Percentiles rank a stretch among this genome's conserved stretches.
These are phyloP conservation scores for Metschnikowia anglica DNA, from an alignment of 805 yeast species.

Conservation along the genomic window DNA sequence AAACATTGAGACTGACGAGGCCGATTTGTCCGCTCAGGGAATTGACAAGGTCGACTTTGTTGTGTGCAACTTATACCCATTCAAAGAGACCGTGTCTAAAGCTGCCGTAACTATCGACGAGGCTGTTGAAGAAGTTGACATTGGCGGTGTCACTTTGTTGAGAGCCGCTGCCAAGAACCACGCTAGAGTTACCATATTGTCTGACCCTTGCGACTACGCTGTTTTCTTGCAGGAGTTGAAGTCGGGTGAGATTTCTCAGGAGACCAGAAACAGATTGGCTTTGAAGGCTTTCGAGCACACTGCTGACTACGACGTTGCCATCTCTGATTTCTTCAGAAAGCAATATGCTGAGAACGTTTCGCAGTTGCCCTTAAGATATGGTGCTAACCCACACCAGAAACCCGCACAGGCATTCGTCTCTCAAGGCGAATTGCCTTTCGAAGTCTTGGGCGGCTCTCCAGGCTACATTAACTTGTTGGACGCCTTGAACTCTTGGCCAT, in stretches of 20 bases:
- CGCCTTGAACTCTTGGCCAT: conserved; percentile 98
- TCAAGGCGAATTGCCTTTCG: conserved; percentile 88
- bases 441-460: conserved; percentile 91
- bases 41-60: conserved; percentile 96
- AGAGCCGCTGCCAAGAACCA: conserved; percentile 99
- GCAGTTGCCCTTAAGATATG: conserved; percentile 94
- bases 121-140: conserved; percentile 98
- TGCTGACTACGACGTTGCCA: conserved; percentile 94
- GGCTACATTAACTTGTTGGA: conserved; percentile 96
- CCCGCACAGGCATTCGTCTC: conserved; percentile 96
- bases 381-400: conserved; percentile 98
- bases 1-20: conserved; percentile 85
- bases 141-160: conserved; percentile 93
- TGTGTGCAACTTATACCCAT: conserved; percentile 96
- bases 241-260: conserved; percentile 67
- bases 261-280: conserved; percentile 79
- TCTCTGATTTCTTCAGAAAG: conserved; percentile 96
- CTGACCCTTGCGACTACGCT: conserved; percentile 94
- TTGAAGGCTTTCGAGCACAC: conserved; percentile 98
- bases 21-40: conserved; percentile 82
- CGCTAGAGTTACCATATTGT: conserved; percentile 89
- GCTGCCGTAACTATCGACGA: conserved; percentile 93
- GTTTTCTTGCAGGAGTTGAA: conserved; percentile 79
- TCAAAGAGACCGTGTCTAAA: conserved; percentile 94
- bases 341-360: conserved; percentile 87